Conservation (phyloP, 495 filamentous ascomycete genomes). For the Penicillium waksmanii region DNA sequence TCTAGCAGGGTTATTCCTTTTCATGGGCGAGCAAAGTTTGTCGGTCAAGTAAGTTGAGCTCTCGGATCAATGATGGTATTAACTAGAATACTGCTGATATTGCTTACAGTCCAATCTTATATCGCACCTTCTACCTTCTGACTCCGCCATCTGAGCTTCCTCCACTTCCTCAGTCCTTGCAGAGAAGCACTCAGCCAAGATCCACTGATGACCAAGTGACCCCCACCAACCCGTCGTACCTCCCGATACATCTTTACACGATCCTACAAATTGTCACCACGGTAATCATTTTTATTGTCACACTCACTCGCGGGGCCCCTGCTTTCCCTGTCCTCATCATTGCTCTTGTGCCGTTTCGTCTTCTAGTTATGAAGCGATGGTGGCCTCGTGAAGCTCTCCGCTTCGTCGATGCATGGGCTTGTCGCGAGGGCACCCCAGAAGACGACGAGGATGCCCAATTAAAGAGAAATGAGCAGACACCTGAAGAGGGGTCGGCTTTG, state of each 20-base stretch:
- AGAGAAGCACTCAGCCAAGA: slow-evolving; percentile 7
- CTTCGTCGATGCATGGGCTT: slow-evolving; percentile 74
- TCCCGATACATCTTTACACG: slow-evolving; percentile 66
- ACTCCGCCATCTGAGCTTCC: slow-evolving; percentile 69
- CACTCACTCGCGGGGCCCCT: slow-evolving; percentile 64
- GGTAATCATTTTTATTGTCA: slow-evolving; percentile 64
- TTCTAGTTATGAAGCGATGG: slow-evolving; percentile 64
- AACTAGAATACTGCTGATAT: background rate
- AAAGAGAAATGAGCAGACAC: slow-evolving; percentile 5
- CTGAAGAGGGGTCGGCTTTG: slow-evolving; percentile 12
- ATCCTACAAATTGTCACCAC: slow-evolving; percentile 64
- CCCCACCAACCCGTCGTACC: slow-evolving; percentile 43
- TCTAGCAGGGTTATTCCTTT: slow-evolving; percentile 69
- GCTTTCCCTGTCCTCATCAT: slow-evolving; percentile 72
- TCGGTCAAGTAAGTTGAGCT: slow-evolving; percentile 56
- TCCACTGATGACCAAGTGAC: slow-evolving; percentile 10
- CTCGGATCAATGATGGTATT: background rate
- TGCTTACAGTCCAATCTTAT: slow-evolving; percentile 58
- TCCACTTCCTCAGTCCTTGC: slow-evolving; percentile 51
- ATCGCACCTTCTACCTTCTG: slow-evolving; percentile 64
- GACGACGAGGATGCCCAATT: slow-evolving; percentile 54
- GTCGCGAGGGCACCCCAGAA: slow-evolving; percentile 65
- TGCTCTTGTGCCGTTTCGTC: slow-evolving; percentile 63
- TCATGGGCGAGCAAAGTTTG: slow-evolving; percentile 76
- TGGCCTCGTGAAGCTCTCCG: slow-evolving; percentile 64